A percentile compares a stretch with the other conserved stretches of the same genome.
Conservation (phyloP, 2,329 filamentous ascomycete species). For the Epichloe sibirici region DNA sequence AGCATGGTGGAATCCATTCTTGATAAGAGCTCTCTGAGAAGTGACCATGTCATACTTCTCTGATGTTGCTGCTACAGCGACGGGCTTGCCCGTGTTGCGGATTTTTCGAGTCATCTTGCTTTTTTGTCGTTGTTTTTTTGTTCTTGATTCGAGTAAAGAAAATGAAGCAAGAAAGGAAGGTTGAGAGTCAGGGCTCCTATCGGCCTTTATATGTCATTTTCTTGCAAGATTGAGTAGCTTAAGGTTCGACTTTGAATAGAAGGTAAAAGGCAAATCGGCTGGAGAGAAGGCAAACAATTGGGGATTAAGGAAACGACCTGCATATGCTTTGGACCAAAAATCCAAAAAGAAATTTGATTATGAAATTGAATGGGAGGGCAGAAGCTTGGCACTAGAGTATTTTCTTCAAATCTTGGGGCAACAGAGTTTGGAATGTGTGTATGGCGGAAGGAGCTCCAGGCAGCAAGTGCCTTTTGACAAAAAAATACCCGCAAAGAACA, state of each 20-base stretch:
- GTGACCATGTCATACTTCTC: constrained; percentile 8
- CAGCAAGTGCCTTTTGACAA: no score
- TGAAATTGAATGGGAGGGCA: no score
- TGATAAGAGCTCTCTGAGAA: constrained; percentile 7
- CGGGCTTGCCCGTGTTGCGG: background rate
- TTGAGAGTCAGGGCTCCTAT: background rate
- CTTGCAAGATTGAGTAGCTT: background rate
- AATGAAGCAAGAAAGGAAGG: background rate
- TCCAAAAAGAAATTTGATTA: no score
- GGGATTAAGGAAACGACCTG: no score
- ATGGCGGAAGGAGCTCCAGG: no score
- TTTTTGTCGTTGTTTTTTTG: background rate
- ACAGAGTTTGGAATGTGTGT: no score
- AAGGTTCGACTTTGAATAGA: background rate
- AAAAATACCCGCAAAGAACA: no score
- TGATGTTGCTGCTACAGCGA: background rate
- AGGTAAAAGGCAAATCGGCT: no score
- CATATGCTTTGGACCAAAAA: no score
- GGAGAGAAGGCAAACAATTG: no score
- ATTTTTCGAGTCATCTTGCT: background rate
- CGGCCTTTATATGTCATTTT: background rate
- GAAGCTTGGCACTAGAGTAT: no score
- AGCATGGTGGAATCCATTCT: constrained; percentile 9
- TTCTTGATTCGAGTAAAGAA: background rate
- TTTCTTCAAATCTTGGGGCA: no score